A percentile compares a stretch with the other conserved stretches of the same genome.
These are phyloP conservation scores for Amanita rimosa DNA, from an alignment of 768 basidiomycete genomes.

Conservation along the genomic window DNA sequence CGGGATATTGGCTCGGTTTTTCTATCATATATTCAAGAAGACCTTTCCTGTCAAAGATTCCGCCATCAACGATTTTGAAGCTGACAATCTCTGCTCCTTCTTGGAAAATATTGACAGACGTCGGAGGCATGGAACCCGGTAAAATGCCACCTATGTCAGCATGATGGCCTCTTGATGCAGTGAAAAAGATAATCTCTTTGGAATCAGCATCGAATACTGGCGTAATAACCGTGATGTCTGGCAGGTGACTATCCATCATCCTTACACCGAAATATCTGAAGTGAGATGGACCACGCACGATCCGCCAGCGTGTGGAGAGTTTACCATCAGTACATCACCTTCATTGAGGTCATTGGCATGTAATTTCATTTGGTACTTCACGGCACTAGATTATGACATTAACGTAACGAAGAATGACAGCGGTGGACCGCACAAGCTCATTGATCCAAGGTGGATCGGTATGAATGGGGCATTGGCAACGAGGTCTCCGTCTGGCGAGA, in stretches of 20 bases:
- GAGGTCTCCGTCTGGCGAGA: constrained; percentile 88
- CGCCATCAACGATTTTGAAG: constrained; percentile 83
- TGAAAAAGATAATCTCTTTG: constrained; percentile 81
- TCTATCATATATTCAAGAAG: constrained; percentile 74
- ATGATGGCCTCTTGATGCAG: constrained; percentile 89
- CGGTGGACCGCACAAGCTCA: constrained; percentile 69
- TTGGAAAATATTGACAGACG: constrained; percentile 82
- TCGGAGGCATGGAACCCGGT: constrained; percentile 94
- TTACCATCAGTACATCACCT: constrained; percentile 91
- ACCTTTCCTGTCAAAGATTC: constrained; percentile 68
- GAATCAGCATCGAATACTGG: constrained; percentile 69
- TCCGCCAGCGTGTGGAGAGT: constrained; percentile 82
- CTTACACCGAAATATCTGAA: constrained; percentile 1
- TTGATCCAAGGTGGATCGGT: constrained; percentile 77
- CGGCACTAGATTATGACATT: constrained; percentile 39
- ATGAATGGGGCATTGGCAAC: constrained; percentile 94
- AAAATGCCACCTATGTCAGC: constrained; percentile 90
- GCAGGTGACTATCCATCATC: constrained; percentile 25
- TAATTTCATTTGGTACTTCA: constrained; percentile 81
- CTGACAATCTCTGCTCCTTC: constrained; percentile 88
- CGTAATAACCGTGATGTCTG: constrained; percentile 87
- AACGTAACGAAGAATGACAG: neutral
- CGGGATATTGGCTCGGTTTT: constrained; percentile 70
- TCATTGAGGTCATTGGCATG: constrained; percentile 64
- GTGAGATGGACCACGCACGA: constrained; percentile 40